Base-by-base conservation (phyloP, 768 basidiomycete species). In the Scleroderma bovista region DNA sequence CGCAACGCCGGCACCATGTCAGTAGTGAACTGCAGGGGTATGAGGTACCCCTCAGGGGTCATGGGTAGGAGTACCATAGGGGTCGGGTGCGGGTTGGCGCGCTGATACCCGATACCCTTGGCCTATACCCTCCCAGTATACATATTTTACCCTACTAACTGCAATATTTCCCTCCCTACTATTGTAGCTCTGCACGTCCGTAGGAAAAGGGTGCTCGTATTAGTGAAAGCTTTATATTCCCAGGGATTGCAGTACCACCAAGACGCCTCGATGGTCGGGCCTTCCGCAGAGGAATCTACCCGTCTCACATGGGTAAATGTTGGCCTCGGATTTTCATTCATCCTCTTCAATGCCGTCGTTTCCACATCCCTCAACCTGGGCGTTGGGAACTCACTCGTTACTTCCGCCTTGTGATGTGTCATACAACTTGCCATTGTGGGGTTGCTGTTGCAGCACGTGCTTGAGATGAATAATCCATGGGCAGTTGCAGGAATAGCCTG, bases 371-470 rank as follows among this genome's bases (percentile, higher is more conserved):
- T 91, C 51, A 73, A 81, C 5, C 78, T 94, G 17, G 86, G 81
- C 2, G 73, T 93, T 39, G 87, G 84, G 1, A 64, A 72, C 1
- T 82, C 83, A 6, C 76, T 94, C 20, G 58, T 88, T 19, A 77
- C 82, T 8, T 80, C 89, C 0, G 83, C 88, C 0, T 49, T 83
- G 39, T 72, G 92, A 64, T 94, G 92, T 62, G 70, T 88, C 17
- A 67, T 86, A 8, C 92, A 94, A 68, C 78, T 94, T 19, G 79
- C 81, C 15, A 65, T 90, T 11, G 84, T 93, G 52, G 86, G 83
- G 0, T 68, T 81, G 22, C 59, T 92, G 8, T 64, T 93, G 19
- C 80, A 86, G 52, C 75, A 74, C 26, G 84, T 93, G 3, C 93
- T 93, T 60, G 81, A 83, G 53, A 79, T 85, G 3, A 73, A 88